Evolutionary conservation across 305 asterid genomes (phyloP).

Genomic region (Ajuga reptans): DNA sequence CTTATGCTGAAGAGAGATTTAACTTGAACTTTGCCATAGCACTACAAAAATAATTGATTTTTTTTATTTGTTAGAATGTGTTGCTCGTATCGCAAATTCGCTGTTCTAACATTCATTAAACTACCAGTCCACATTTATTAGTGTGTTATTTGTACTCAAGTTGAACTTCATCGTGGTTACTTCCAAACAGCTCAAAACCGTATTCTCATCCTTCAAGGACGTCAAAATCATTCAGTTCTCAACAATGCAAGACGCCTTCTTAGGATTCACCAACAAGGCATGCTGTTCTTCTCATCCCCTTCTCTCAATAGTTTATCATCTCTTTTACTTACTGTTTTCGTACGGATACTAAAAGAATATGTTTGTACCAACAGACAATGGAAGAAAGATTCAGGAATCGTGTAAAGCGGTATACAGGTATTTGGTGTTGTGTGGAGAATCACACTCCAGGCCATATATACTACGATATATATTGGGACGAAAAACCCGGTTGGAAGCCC

Average conservation of each 20-base stretch:
- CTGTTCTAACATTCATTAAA: neutral
- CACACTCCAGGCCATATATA: slow-evolving; percentile 80
- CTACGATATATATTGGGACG: slow-evolving; percentile 92
- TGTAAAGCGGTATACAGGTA: slow-evolving; percentile 63
- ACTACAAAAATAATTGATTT: no score
- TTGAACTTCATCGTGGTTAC: neutral
- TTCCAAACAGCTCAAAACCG: slow-evolving; percentile 52
- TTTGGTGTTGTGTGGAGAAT: slow-evolving; percentile 83
- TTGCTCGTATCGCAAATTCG: neutral
- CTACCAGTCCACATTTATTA: neutral
- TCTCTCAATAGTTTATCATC: neutral
- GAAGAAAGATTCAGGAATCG: slow-evolving; percentile 77
- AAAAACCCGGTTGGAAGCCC: slow-evolving; percentile 83
- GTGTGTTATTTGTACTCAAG: neutral
- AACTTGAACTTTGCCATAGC: no score
- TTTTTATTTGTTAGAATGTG: no score
- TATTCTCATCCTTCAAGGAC: slow-evolving; percentile 62
- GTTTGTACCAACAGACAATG: slow-evolving; percentile 38
- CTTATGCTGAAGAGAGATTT: no score
- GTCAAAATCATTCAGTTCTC: slow-evolving; percentile 87
- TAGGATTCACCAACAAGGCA: slow-evolving; percentile 84
- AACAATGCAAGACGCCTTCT: slow-evolving; percentile 79
- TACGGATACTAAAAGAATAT: neutral
- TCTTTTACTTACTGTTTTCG: neutral
- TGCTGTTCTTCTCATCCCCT: slow-evolving; percentile 21